Evolutionary conservation across 495 filamentous ascomycete species (phyloP).

Genomic region (Platismatia glauca): DNA sequence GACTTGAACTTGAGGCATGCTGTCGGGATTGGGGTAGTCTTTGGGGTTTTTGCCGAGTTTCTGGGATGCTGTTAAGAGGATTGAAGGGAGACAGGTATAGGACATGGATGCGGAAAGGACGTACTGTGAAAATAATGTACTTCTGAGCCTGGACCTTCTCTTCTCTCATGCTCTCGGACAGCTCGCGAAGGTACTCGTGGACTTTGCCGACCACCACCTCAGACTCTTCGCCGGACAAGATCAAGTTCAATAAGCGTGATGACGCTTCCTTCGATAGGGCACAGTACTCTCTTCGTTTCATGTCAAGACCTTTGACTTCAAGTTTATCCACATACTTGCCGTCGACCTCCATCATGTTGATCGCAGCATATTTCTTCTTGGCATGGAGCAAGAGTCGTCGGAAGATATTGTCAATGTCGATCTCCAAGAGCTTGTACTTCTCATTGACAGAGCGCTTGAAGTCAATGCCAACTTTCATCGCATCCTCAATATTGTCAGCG

Average conservation of each 20-base stretch:
- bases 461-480: constrained; percentile 76
- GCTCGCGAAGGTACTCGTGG: constrained; percentile 81
- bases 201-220: constrained; percentile 82
- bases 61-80: constrained; percentile 21
- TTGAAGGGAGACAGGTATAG: neutral
- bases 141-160: constrained; percentile 63
- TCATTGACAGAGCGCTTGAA: constrained; percentile 80
- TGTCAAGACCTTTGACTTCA: constrained; percentile 96
- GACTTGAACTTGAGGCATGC: constrained; percentile 97
- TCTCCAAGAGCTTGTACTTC: constrained; percentile 80
- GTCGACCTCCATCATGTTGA: constrained; percentile 82
- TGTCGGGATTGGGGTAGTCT: constrained; percentile 84
- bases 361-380: constrained; percentile 98
- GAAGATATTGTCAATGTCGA: constrained; percentile 98
- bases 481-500: constrained; percentile 84
- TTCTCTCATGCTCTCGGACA: constrained; percentile 74
- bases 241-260: constrained; percentile 69
- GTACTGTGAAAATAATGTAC: constrained; percentile 88
- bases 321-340: constrained; percentile 90
- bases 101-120: constrained; percentile 14
- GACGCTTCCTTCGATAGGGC: constrained; percentile 89
- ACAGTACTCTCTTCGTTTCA: constrained; percentile 95
- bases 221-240: constrained; percentile 86
- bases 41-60: constrained; percentile 90
- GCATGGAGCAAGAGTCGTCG: constrained; percentile 86